Evolutionary conservation across 768 basidiomycete genomes (phyloP).

Genomic region (Terana coerulea): DNA sequence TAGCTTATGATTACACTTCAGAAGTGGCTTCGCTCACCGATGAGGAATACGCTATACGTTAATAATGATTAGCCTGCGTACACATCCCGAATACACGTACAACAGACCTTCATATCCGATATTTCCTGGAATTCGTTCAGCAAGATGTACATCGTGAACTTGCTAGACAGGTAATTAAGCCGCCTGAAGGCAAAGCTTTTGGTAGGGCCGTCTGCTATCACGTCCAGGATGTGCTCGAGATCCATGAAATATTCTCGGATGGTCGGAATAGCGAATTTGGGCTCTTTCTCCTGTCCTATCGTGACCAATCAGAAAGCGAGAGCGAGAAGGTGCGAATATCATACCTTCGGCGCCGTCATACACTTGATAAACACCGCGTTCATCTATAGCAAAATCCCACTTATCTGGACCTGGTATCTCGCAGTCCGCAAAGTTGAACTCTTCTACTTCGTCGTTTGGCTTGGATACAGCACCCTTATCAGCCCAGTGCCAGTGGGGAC

Average conservation of each 20-base stretch:
- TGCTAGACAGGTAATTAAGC: conserved; percentile 87
- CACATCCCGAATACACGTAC: background rate
- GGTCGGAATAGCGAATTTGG: conserved; percentile 74
- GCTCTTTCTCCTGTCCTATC: conserved; percentile 36
- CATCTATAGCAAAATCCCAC: conserved; percentile 66
- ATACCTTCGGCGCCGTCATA: conserved; percentile 46
- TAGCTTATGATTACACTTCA: background rate
- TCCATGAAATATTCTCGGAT: conserved; percentile 96
- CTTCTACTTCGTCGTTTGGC: conserved; percentile 32
- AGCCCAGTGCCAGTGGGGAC: conserved; percentile 94
- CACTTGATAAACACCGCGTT: conserved; percentile 89
- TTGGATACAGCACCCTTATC: conserved; percentile 31
- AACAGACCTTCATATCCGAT: conserved; percentile 92
- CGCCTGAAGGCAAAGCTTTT: conserved; percentile 94
- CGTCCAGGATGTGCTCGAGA: conserved; percentile 84
- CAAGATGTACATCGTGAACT: conserved; percentile 90
- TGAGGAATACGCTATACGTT: conserved; percentile 67
- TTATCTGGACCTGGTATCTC: conserved; percentile 63
- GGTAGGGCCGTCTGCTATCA: conserved; percentile 92
- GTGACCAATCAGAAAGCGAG: conserved; percentile 4
- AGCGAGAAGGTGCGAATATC: background rate
- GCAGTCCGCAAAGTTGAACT: conserved; percentile 70
- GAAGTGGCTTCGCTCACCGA: conserved; percentile 43
- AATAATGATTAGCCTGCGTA: background rate
- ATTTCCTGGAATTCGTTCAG: conserved; percentile 93